Base-by-base conservation (phyloP, 495 filamentous ascomycete species). In the Neurospora discreta region DNA sequence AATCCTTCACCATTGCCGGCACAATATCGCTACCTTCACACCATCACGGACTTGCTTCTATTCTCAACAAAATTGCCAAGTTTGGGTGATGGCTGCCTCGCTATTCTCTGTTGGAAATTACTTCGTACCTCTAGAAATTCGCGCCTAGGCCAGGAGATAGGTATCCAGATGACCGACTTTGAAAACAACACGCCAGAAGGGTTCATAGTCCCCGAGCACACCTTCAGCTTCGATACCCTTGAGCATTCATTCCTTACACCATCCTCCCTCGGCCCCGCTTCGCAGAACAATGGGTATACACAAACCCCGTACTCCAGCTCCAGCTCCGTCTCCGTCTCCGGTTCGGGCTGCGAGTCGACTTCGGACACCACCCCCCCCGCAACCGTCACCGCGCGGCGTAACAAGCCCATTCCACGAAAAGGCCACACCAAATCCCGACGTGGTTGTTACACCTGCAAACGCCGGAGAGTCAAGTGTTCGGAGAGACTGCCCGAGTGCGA, bases 401-500 rank as follows among this genome's bases (percentile, higher is more conserved):
- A 52, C 58, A 73, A 58, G n/a, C 80, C 80, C 6, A 78, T 82
- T 13, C 80, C 79, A 11, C 71, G 80, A 39, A 82, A 80, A 69
- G 83, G 82, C 16, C 86, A 88, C 78, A 88, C 81, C 67, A 88
- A 89, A 72, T 88, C 87, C 8, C 80, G 87, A 8, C 78, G 80
- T 10, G 87, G 87, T 3, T 89, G 87, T 75, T 82, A 82, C 72
- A 84, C 82, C 77, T 89, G 87, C 81, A 89, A 89, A 74, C 75
- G 78, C 3, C 77, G 86, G n/a, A 85, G 82, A 74, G 86, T 89
- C 73, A 89, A 85, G 75, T 88, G 86, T 77, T 83, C 84, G 68
- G 87, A 88, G 74, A 84, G 78, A 23, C 78, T 76, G 5, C 87
- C 87, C 36, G 76, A 81, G 39, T 88, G 87, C 77, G 72, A 78